Evolutionary conservation across 2,329 filamentous ascomycete genomes (phyloP), one percentile per base, ranked within the genome.

Genomic region (Cryphonectria nitschkei): DNA sequence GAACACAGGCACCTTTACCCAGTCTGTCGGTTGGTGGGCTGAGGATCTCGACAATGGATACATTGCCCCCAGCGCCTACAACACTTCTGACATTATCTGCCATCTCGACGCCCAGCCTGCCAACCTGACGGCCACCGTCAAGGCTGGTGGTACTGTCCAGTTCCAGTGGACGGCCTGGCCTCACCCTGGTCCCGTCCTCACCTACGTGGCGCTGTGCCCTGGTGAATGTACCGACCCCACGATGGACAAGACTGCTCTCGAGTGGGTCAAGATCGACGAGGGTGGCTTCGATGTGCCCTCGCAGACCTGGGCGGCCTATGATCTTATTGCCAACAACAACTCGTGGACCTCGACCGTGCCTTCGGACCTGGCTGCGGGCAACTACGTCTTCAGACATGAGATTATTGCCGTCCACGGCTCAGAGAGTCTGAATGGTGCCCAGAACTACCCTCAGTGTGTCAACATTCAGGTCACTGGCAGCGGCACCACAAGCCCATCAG

Each of bases 361-460:
- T 34, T 73, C 67, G 34, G 76, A 77, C 29, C 76, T 82, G 67
- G 78, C 77, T 43, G 73, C 80, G 6, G 81, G 81, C 37, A 77
- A 80, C 74, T 86, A 86, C 75, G 82, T 86, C 50, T 75, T 86
- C 66, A 80, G 84, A 14, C 84, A 85, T 75, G 84, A 86, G 76
- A 83, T 85, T 69, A 81, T 86, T 72, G 84, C 84, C 5, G 78
- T 86, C 50, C 84, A 86, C 73, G 75, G 79, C 19, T 81, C 78
- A 0, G 74, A 76, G 46, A 66, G 74, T 34, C 79, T 82, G 73
- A 81, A 83, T 71, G 83, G 83, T 37, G 83, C 83, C 1, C 84
- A 86, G 77, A 78, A 80, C 68, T 86, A 86, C 75, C 83, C 84
- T 9, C 81, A 84, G 78, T 86, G 84, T 75, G 76, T 84, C 68